Evolutionary conservation across 2,329 filamentous ascomycete species (phyloP), one percentile per base, ranked within the genome.

Genomic region (Geoglossum cookeanum): DNA sequence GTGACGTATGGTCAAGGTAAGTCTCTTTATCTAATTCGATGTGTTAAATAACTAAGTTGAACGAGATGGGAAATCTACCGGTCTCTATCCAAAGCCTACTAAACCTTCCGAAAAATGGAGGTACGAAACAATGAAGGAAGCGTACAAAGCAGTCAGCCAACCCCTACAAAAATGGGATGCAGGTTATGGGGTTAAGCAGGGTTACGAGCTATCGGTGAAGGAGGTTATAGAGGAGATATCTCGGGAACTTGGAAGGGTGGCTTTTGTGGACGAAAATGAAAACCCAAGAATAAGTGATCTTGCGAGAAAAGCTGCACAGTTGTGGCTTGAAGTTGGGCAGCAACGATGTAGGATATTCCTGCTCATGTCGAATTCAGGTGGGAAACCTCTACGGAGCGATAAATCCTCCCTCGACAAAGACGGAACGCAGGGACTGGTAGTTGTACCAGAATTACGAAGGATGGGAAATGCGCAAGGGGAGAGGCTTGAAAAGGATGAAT

Each of bases 71-170:
- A 45, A 45, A 22, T 22, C 42, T 45, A 22, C n/a, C 9, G 42
- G 42, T 13, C 42, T 5, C 13, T 17, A 17, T 45, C 42, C 42
- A 22, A 22, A 6, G 17, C 42, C 42, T 45, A 35, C 42, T 9
- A 39, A 35, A 57, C 45, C 29, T n/a, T 49, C 58, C 1, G 53
- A 55, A 51, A 54, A 47, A 54, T 53, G 57, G 57, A 45, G 42
- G 42, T 57, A 54, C 53, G 45, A 48, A 59, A 42, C 33, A 30
- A 37, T 49, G 9, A 37, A 52, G 37, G 42, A 27, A n/a, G 33
- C 54, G n/a, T 5, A 30, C 22, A 27, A 44, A 60, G 35, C n/a
- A 45, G 22, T 22, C 17, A 45, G n/a, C n/a, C 42, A 22, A 17
- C 42, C 17, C 22, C 42, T 45, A 17, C 6, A 11, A 17, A 9